Base-by-base conservation (phyloP, 768 basidiomycete species). In the Boletus rufocinnamomeus region DNA sequence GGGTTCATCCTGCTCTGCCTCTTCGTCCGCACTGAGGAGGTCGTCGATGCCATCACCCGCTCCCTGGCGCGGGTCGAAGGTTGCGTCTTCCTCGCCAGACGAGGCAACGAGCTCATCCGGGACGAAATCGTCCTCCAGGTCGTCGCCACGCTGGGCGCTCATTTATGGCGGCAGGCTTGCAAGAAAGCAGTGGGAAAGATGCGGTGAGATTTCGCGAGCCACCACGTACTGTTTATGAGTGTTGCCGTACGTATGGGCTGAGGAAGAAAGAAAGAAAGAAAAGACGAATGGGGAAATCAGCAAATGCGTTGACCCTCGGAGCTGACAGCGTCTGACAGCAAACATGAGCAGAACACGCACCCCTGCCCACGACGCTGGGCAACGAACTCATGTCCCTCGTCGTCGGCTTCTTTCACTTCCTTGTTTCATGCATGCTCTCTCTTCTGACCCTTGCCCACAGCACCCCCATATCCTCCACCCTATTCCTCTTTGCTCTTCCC, bases 121-220 rank as follows among this genome's bases (percentile, higher is more conserved):
- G 51, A 88, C 77, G 68, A 88, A 92, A 62, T 93, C 88, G 70
- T 94, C 93, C 49, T 89, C 90, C 21, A 95, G 79, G 77, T 91
- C 91, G 77, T 95, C 90, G 44, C 87, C 86, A 60, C 78, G 79
- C 73, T 76, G 72, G 46, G 58, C 66, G 66, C 68, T 73, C 63
- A 70, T 69, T 52, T 57, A 34, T 37, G 38, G 13, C 40, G 50
- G n/a, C 50, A 27, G 17, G 35, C 6, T 13, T 0, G 17, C 50
- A 25, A 37, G 53, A 55, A 48, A 14, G 51, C 50, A 52, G 57
- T 58, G 60, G 50, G 61, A 62, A 25, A 44, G 11, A 13, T 13
- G 9, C 21, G 23, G 23, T 21, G 11, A 23, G 43, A 23, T 44
- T 13, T 44, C 43, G 23, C 37, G 2, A 8, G 37, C 19, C 6